Conservation (phyloP, 352 stramenopile species). For the Phytophthora vignae region DNA sequence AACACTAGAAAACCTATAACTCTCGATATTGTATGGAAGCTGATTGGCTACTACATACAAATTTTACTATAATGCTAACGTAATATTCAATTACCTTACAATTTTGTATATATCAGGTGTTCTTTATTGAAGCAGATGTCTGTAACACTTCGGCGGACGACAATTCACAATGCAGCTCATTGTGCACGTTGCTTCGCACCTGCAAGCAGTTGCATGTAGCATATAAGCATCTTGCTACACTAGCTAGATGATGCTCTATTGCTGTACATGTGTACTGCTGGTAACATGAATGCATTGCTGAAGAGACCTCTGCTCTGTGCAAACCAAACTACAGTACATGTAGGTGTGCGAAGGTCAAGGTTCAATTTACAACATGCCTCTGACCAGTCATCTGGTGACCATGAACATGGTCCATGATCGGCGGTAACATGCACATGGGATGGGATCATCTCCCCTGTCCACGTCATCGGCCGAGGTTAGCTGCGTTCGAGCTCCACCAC, state of each 20-base stretch:
- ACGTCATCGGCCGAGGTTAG: constrained; percentile 4
- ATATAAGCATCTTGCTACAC: not conserved
- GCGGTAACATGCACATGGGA: not conserved
- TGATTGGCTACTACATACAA: too few species aligned
- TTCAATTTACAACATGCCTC: not conserved
- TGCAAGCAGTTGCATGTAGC: not conserved
- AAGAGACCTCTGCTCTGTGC: not conserved
- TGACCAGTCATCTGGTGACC: constrained; percentile 14
- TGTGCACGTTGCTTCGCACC: not conserved
- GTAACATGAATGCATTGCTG: too few species aligned
- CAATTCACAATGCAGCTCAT: not conserved
- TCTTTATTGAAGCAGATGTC: too few species aligned
- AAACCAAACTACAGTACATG: not conserved
- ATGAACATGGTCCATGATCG: not conserved
- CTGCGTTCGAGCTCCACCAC: not conserved
- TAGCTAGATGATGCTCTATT: too few species aligned
- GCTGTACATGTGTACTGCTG: too few species aligned
- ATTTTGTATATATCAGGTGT: too few species aligned
- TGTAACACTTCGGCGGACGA: not conserved
- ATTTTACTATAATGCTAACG: too few species aligned
- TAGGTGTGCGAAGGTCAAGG: not conserved
- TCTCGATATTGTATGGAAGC: too few species aligned
- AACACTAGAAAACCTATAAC: too few species aligned
- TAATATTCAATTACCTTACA: too few species aligned
- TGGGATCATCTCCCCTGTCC: constrained; percentile 7